Percentiles rank a stretch among this genome's conserved stretches.
phyloP scores from a whole-genome alignment of 495 filamentous ascomycete species.

The Hypoxylon perforatum region DNA sequence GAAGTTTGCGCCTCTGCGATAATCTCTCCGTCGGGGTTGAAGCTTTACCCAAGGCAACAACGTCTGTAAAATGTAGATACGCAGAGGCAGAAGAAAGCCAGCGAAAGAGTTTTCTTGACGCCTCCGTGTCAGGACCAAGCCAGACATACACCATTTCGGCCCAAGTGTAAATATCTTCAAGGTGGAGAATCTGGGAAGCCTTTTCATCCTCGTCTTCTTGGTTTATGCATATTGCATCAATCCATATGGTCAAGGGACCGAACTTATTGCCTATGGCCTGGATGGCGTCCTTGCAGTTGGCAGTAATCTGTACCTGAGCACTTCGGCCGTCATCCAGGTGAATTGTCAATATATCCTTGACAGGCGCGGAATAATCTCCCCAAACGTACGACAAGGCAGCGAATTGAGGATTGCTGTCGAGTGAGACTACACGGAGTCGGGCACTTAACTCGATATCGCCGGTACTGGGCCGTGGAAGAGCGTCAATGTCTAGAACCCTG shows the following conservation, averaged over 20 bases:
- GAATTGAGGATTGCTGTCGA: neutral
- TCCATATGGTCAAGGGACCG: neutral
- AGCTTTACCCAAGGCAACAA: neutral
- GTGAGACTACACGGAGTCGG: neutral
- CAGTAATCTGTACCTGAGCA: neutral
- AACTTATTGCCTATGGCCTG: neutral
- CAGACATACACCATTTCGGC: slow-evolving; percentile 10
- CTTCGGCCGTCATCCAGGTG: neutral
- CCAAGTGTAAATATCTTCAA: slow-evolving; percentile 38
- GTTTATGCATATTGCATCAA: no score
- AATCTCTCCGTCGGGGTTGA: neutral
- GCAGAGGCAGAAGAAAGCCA: neutral
- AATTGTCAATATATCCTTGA: neutral
- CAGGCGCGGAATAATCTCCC: slow-evolving; percentile 2
- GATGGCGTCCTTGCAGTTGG: slow-evolving; percentile 46
- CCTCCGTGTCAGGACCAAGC: neutral
- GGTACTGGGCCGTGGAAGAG: neutral
- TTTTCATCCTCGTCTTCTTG: slow-evolving; percentile 38
- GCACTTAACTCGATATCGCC: neutral
- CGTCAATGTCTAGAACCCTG: neutral
- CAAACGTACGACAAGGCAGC: slow-evolving; percentile 24
- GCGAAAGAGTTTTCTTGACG: neutral
- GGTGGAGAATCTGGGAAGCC: slow-evolving; percentile 35
- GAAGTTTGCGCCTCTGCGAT: neutral
- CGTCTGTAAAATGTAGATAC: neutral